These are phyloP conservation scores for Diaporthe capsici DNA, from an alignment of 2,329 filamentous ascomycete species.

Conservation along the genomic window DNA sequence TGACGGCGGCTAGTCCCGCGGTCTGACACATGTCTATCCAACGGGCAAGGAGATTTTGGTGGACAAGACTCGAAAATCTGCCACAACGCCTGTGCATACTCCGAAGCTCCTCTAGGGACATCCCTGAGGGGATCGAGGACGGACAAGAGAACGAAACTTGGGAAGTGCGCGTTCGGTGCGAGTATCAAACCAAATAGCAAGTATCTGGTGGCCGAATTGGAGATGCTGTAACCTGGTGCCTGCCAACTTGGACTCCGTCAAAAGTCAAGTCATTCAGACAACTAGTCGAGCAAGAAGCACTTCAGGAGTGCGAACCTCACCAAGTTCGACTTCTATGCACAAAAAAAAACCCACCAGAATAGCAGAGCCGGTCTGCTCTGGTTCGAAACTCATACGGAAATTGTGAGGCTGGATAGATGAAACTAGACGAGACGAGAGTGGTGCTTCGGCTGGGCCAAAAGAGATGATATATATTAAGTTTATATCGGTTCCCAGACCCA, in stretches of 20 bases:
- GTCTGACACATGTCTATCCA: not conserved
- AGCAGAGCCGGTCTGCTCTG: not conserved
- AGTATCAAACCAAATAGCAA: not conserved
- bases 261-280: not conserved
- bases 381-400: not conserved
- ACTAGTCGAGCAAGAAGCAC: not conserved
- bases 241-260: not conserved
- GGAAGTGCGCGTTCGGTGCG: not conserved
- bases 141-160: not conserved
- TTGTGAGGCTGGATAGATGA: constrained; percentile 15
- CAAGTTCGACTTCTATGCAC: not conserved
- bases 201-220: not conserved
- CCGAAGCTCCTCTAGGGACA: not conserved
- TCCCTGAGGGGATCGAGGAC: not conserved
- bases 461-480: constrained; percentile 6
- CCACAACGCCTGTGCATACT: not conserved
- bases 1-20: constrained; percentile 10
- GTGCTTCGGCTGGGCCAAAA: constrained; percentile 13
- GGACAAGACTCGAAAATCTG: not conserved
- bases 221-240: not conserved
- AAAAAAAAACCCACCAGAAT: not conserved
- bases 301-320: not conserved
- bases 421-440: constrained; percentile 10
- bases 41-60: not conserved
- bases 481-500: constrained; percentile 3